Evolutionary conservation across 2,329 filamentous ascomycete species (phyloP).

Genomic region (Tolypocladium sp.): DNA sequence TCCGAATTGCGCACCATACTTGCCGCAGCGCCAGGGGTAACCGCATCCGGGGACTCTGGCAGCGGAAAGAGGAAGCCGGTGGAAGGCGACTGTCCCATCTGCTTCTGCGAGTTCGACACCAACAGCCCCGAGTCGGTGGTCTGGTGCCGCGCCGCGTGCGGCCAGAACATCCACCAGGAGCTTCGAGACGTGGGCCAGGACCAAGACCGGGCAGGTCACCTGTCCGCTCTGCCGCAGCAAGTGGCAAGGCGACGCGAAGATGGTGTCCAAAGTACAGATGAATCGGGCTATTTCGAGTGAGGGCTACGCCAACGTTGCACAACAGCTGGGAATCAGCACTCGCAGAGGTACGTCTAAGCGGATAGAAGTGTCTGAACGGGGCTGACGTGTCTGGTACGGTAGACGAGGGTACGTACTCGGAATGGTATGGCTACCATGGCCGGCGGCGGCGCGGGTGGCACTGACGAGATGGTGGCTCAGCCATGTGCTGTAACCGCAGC

Average conservation of each 20-base stretch:
- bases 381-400: not conserved
- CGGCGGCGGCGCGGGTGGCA: not conserved
- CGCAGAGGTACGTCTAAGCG: conserved; percentile 31
- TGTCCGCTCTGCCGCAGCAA: conserved; percentile 52
- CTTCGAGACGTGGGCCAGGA: conserved; percentile 44
- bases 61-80: conserved; percentile 34
- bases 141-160: conserved; percentile 43
- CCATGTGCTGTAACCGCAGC: not conserved
- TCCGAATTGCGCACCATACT: conserved; percentile 53
- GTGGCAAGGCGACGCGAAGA: conserved; percentile 39
- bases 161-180: conserved; percentile 43
- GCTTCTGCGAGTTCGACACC: conserved; percentile 37
- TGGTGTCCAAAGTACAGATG: conserved; percentile 33
- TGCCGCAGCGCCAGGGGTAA: conserved; percentile 40
- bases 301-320: conserved; percentile 54
- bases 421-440: conserved; percentile 2
- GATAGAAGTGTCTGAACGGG: not conserved
- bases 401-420: conserved; percentile 3
- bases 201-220: conserved; percentile 36
- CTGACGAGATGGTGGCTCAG: not conserved
- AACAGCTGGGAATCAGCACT: conserved; percentile 47
- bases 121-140: conserved; percentile 27
- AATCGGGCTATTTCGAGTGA: conserved; percentile 31
- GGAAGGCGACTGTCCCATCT: conserved; percentile 49
- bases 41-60: conserved; percentile 17